Percentiles rank a stretch among this genome's conserved stretches.
Evolutionary conservation across 768 basidiomycete genomes (phyloP).

Genomic region (Mycena latifolia): DNA sequence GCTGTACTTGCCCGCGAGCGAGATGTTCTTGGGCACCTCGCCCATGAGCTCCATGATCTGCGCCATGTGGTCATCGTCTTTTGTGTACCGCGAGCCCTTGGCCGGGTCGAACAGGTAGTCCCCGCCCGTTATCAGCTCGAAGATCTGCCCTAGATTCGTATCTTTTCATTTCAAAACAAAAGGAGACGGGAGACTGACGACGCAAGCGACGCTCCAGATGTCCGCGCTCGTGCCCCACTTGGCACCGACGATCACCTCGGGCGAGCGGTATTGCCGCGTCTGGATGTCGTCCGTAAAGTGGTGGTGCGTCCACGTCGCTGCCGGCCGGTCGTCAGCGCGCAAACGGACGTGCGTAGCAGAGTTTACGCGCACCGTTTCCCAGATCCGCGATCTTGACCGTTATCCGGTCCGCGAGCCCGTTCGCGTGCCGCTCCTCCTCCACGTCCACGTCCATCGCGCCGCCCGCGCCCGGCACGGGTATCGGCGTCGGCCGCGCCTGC

Average conservation of each 20-base stretch:
- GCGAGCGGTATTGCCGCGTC: slow-evolving; percentile 96
- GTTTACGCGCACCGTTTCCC: slow-evolving; percentile 80
- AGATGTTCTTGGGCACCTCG: slow-evolving; percentile 86
- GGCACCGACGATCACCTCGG: slow-evolving; percentile 96
- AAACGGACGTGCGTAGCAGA: slow-evolving; percentile 14
- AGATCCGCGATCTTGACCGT: slow-evolving; percentile 99
- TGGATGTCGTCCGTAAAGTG: slow-evolving; percentile 99
- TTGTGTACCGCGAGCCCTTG: slow-evolving; percentile 93
- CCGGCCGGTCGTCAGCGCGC: slow-evolving; percentile 14
- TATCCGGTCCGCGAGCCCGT: slow-evolving; percentile 68
- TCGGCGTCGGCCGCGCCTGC: slow-evolving; percentile 53
- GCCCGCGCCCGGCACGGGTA: slow-evolving; percentile 39
- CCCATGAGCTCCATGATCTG: slow-evolving; percentile 98
- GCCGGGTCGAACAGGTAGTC: slow-evolving; percentile 99
- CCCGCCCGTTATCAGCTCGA: slow-evolving; percentile 95
- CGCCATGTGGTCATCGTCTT: slow-evolving; percentile 97
- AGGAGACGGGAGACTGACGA: slow-evolving; percentile 65
- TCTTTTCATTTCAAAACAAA: not conserved
- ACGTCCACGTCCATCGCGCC: slow-evolving; percentile 36
- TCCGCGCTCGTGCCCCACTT: slow-evolving; percentile 97
- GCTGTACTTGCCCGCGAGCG: slow-evolving; percentile 92
- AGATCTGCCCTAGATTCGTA: slow-evolving; percentile 59
- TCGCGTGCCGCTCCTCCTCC: slow-evolving; percentile 32
- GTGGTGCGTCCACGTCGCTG: slow-evolving; percentile 91
- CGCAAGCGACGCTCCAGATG: slow-evolving; percentile 96